phyloP scores from a whole-genome alignment of 1,284 basidiomycete genomes.

The Ganoderma leucocontextum region DNA sequence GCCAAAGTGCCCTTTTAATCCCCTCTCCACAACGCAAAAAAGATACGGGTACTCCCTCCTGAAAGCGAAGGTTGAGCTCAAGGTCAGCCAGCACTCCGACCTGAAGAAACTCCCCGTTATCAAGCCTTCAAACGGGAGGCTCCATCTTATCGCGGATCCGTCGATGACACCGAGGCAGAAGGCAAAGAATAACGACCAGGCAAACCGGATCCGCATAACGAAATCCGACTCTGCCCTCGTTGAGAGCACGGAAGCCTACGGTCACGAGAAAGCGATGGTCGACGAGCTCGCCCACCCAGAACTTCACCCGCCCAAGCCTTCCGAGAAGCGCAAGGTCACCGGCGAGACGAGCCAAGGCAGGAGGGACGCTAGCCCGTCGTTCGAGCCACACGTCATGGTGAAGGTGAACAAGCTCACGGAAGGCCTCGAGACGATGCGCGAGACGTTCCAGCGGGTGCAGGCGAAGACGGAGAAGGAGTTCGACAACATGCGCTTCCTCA shows the following conservation, averaged over 20 bases:
- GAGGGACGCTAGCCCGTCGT: not conserved
- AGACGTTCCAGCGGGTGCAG: slow-evolving; percentile 14
- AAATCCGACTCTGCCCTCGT: slow-evolving; percentile 12
- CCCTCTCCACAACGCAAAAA: not conserved
- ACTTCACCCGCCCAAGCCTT: not conserved
- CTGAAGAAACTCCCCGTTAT: not conserved
- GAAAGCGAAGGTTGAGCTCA: slow-evolving; percentile 5
- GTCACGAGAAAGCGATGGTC: slow-evolving; percentile 4
- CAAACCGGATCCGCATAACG: not conserved
- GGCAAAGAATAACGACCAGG: not conserved
- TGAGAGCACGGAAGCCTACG: too few relatives aligned
- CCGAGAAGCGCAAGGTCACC: slow-evolving; percentile 9
- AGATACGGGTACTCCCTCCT: not conserved
- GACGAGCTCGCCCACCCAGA: slow-evolving; percentile 1
- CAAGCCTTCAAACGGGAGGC: slow-evolving; percentile 18
- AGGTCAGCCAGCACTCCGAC: not conserved
- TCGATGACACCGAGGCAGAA: not conserved
- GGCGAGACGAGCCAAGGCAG: not conserved
- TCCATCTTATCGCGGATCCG: not conserved
- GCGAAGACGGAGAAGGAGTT: slow-evolving; percentile 14
- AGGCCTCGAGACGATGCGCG: slow-evolving; percentile 19
- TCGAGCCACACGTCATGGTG: slow-evolving; percentile 19
- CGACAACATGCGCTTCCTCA: slow-evolving; percentile 15
- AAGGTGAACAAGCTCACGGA: slow-evolving; percentile 26
- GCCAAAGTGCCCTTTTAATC: not conserved